phyloP scores from a whole-genome alignment of 306 rosid species.

The Castanea crenata region DNA sequence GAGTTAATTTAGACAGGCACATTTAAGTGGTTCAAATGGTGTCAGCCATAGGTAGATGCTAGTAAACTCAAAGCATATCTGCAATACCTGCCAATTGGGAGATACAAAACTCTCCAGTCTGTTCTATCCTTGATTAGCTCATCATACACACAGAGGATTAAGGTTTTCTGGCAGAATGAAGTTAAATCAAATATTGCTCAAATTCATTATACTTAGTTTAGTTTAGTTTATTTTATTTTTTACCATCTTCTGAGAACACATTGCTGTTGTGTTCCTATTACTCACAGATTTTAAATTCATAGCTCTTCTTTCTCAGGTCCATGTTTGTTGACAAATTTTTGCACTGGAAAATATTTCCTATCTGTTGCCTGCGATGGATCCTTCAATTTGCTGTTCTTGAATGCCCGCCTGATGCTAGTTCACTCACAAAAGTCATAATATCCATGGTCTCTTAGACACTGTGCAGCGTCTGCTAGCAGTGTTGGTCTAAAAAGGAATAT shows the following conservation, averaged over 20 bases:
- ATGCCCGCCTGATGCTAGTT: slow-evolving; percentile 58
- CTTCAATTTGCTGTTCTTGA: slow-evolving; percentile 78
- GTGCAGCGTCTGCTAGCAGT: slow-evolving; percentile 60
- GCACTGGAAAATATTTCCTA: slow-evolving; percentile 89
- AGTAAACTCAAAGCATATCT: neutral
- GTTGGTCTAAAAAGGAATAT: slow-evolving; percentile 87
- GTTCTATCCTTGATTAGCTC: neutral
- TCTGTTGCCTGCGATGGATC: slow-evolving; percentile 85
- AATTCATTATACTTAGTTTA: neutral
- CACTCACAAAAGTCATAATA: slow-evolving; percentile 37
- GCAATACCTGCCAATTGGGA: neutral
- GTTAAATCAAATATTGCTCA: neutral
- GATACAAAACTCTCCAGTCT: neutral
- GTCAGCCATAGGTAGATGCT: neutral
- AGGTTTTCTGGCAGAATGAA: neutral
- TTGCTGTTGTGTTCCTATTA: neutral
- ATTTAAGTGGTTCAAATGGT: neutral
- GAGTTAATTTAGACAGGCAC: neutral
- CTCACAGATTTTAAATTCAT: neutral
- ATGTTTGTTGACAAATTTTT: slow-evolving; percentile 80
- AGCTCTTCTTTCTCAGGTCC: slow-evolving; percentile 53
- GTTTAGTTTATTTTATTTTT: neutral
- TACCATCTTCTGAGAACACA: neutral
- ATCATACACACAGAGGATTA: neutral
- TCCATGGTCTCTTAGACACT: slow-evolving; percentile 39